Evolutionary conservation across 306 rosid genomes (phyloP).

Genomic region (Vicia faba): DNA sequence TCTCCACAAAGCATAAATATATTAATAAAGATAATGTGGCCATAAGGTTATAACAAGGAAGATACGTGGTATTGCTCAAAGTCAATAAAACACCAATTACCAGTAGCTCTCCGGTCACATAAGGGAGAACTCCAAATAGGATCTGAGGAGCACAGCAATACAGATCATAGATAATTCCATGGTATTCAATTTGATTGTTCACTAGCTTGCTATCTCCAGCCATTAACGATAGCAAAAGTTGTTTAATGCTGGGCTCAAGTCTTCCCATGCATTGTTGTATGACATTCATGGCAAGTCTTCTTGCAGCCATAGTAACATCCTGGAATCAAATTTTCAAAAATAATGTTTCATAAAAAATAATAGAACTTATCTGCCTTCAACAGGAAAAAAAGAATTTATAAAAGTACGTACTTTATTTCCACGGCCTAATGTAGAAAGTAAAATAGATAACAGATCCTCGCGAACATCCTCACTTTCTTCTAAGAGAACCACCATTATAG

Average conservation of each 20-base stretch:
- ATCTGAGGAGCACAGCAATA: slow-evolving; percentile 91
- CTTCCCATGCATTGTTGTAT: slow-evolving; percentile 76
- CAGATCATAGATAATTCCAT: slow-evolving; percentile 83
- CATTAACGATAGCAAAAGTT: slow-evolving; percentile 81
- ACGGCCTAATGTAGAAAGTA: slow-evolving; percentile 79
- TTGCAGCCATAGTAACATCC: slow-evolving; percentile 83
- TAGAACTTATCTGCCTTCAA: slow-evolving; percentile 27
- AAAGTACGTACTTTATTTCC: slow-evolving; percentile 67
- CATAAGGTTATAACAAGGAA: slow-evolving; percentile 20
- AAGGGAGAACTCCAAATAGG: slow-evolving; percentile 79
- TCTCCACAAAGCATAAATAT: slow-evolving; percentile 20
- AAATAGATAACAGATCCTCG: slow-evolving; percentile 66
- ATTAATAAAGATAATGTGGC: neutral
- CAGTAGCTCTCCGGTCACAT: slow-evolving; percentile 93
- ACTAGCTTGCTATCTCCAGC: slow-evolving; percentile 76
- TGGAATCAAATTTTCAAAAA: slow-evolving; percentile 47
- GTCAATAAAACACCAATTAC: slow-evolving; percentile 52
- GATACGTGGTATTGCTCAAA: slow-evolving; percentile 9
- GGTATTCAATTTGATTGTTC: slow-evolving; percentile 66
- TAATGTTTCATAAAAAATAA: slow-evolving; percentile 16
- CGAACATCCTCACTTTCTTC: slow-evolving; percentile 95
- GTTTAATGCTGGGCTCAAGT: slow-evolving; percentile 87
- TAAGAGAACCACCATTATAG: slow-evolving; percentile 83
- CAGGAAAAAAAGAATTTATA: slow-evolving; percentile 22
- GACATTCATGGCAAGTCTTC: slow-evolving; percentile 98